Percentiles rank a stretch among this genome's conserved stretches.
Evolutionary conservation across 345 rosid genomes (phyloP).

Genomic region (Gossypium ekmanianum): DNA sequence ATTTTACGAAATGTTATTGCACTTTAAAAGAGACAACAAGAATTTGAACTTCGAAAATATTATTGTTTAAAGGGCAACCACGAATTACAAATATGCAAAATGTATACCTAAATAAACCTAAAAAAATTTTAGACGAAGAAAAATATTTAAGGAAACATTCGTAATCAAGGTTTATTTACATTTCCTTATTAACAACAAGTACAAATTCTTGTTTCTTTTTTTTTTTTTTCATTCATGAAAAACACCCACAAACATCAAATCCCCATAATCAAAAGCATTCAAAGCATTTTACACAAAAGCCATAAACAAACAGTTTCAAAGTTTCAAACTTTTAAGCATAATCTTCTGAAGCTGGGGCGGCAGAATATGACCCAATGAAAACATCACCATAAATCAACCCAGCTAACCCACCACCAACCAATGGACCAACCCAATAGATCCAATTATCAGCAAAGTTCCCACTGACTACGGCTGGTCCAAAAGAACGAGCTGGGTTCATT

Average conservation of each 20-base stretch:
- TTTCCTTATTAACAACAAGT: conserved; percentile 22
- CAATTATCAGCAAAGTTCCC: conserved; percentile 66
- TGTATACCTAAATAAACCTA: no score
- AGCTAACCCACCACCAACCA: conserved; percentile 77
- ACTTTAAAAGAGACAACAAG: no score
- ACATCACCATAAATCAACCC: conserved; percentile 72
- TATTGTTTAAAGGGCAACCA: no score
- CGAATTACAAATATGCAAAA: no score
- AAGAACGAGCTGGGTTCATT: conserved; percentile 91
- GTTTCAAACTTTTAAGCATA: conserved; percentile 20
- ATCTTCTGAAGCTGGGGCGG: conserved; percentile 37
- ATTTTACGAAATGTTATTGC: no score
- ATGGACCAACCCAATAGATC: conserved; percentile 87
- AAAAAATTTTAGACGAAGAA: not conserved
- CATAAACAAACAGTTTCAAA: not conserved
- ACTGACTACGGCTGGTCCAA: conserved; percentile 84
- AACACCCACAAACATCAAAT: conserved; percentile 8
- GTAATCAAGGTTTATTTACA: conserved; percentile 18
- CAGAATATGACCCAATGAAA: conserved; percentile 59
- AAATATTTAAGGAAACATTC: not conserved
- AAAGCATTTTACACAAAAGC: conserved; percentile 1
- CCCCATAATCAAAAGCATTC: conserved; percentile 10
- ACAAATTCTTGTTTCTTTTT: not conserved
- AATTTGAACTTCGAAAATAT: rapidly evolving
- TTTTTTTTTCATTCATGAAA: not conserved